Evolutionary conservation across 768 basidiomycete species (phyloP).

Genomic region (Omphalotus guepiniiformis): DNA sequence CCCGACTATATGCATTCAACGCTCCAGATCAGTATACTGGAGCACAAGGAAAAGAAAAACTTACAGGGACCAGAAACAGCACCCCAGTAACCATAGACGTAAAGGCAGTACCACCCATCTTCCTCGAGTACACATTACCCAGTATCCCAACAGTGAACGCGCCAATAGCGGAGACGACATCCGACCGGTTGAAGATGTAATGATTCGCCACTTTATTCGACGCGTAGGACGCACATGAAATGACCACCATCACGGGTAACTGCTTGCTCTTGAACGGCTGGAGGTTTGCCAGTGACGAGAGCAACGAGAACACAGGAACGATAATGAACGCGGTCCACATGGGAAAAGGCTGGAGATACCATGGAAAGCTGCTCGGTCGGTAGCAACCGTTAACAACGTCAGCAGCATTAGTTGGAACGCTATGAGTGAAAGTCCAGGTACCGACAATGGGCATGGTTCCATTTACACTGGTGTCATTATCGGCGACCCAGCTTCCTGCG

Average conservation of each 20-base stretch:
- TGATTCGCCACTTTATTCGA: conserved; percentile 82
- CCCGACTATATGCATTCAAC: conserved; percentile 51
- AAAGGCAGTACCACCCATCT: conserved; percentile 83
- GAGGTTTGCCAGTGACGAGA: conserved; percentile 72
- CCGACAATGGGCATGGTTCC: conserved; percentile 45
- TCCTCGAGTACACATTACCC: conserved; percentile 78
- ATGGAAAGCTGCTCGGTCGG: conserved; percentile 57
- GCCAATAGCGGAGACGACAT: conserved; percentile 81
- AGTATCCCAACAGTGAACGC: conserved; percentile 77
- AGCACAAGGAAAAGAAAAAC: conserved; percentile 23
- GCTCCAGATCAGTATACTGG: no score
- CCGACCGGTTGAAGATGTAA: conserved; percentile 80
- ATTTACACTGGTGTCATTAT: conserved; percentile 43
- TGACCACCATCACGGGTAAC: conserved; percentile 78
- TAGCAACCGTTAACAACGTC: conserved; percentile 67
- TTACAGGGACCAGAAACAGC: conserved; percentile 79
- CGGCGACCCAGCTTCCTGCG: conserved; percentile 65
- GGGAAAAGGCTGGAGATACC: conserved; percentile 83
- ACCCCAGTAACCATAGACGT: conserved; percentile 91
- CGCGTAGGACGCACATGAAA: conserved; percentile 75
- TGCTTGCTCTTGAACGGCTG: conserved; percentile 72
- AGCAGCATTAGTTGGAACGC: conserved; percentile 37
- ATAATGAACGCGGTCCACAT: conserved; percentile 72
- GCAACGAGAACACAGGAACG: conserved; percentile 68
- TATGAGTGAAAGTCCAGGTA: conserved; percentile 64